These are phyloP conservation scores for Cutaneotrichosporon spelunceum DNA, from an alignment of 1,284 basidiomycete species.

Conservation along the genomic window DNA sequence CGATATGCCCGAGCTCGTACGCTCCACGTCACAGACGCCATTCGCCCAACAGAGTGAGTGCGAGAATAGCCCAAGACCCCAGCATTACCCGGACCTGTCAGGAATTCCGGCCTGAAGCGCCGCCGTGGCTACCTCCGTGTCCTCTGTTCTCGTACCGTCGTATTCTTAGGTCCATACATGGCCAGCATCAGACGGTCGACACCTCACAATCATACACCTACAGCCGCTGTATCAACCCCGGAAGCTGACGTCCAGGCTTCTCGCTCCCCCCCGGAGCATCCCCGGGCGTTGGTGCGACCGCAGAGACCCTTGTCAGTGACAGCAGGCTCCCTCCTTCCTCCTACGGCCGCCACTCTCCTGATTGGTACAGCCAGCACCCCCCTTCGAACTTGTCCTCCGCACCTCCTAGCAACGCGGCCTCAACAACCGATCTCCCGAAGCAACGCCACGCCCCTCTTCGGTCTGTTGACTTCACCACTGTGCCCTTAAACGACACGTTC, in stretches of 20 bases:
- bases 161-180: not conserved
- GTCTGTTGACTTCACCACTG: conserved; percentile 11
- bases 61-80: not conserved
- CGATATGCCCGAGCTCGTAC: conserved; percentile 9
- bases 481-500: conserved; percentile 16
- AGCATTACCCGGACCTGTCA: not conserved
- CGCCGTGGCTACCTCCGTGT: not conserved
- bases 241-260: conserved; percentile 8
- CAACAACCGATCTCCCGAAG: not conserved
- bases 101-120: not conserved
- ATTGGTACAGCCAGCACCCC: not conserved
- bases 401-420: not conserved
- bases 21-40: conserved; percentile 1
- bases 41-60: conserved; percentile 7
- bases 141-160: not conserved
- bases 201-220: not conserved
- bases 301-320: not conserved
- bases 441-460: not conserved
- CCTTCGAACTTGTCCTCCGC: not conserved
- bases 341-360: not conserved
- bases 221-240: not conserved
- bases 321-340: not conserved
- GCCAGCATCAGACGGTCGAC: not conserved
- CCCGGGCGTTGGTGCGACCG: not conserved
- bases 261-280: conserved; percentile 5